Percentiles rank a stretch among this genome's conserved stretches.
These are phyloP conservation scores for Cryptococcus sp. DNA, from an alignment of 1,284 basidiomycete genomes.

Conservation along the genomic window DNA sequence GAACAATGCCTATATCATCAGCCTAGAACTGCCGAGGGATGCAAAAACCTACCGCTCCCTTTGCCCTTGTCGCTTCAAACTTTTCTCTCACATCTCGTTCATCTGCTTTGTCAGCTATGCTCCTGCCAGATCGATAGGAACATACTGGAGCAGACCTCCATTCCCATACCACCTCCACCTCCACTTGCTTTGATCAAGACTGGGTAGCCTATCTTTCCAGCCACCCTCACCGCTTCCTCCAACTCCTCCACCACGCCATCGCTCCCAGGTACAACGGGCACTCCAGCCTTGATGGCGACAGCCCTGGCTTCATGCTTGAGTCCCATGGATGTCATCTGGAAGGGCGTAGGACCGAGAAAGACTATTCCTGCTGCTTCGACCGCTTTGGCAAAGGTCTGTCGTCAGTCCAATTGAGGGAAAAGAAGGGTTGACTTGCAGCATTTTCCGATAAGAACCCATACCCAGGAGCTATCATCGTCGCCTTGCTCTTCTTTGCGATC, in stretches of 20 bases:
- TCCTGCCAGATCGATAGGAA: background rate
- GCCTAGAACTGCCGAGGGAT: no score
- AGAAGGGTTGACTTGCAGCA: background rate
- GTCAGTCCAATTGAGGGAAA: slow-evolving; percentile 51
- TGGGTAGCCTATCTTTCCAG: slow-evolving; percentile 54
- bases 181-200: slow-evolving; percentile 56
- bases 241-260: slow-evolving; percentile 47
- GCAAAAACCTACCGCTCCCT: no score
- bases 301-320: slow-evolving; percentile 59
- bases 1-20: slow-evolving; percentile 50
- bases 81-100: no score
- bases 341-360: slow-evolving; percentile 58
- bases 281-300: slow-evolving; percentile 52
- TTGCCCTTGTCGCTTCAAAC: slow-evolving; percentile 39
- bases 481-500: slow-evolving; percentile 22
- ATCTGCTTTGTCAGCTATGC: no score
- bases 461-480: slow-evolving; percentile 23
- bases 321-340: slow-evolving; percentile 56
- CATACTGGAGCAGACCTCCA: slow-evolving; percentile 53
- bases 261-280: slow-evolving; percentile 57
- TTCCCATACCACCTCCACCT: slow-evolving; percentile 67
- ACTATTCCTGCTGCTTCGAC: slow-evolving; percentile 54
- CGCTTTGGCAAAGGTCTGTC: slow-evolving; percentile 57
- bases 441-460: slow-evolving; percentile 14
- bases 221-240: slow-evolving; percentile 50